Percentiles rank a stretch among this genome's conserved stretches.
Conservation (phyloP, 495 filamentous ascomycete genomes). For the Penicillium arizonense region DNA sequence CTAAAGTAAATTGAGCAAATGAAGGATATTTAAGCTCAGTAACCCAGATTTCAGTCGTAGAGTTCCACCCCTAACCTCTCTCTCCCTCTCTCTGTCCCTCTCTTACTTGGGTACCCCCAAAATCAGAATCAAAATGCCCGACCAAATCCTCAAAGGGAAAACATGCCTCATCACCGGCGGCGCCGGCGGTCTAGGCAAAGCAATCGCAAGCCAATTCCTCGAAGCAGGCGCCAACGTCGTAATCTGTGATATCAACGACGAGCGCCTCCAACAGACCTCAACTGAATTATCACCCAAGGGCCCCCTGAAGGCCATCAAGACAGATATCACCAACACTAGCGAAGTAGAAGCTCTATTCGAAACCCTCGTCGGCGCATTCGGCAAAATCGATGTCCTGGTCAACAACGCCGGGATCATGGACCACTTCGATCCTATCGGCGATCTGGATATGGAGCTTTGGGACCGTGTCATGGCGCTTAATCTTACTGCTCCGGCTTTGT, state of each 20-base stretch:
- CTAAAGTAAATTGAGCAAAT: conserved; percentile 4
- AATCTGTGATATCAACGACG: conserved; percentile 41
- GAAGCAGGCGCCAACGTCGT: conserved; percentile 41
- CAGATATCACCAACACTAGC: conserved; percentile 37
- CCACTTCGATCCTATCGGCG: conserved; percentile 53
- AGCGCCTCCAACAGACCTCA: conserved; percentile 33
- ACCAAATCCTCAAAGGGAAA: conserved; percentile 31
- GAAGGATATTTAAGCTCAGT: neutral
- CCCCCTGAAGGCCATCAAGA: conserved; percentile 33
- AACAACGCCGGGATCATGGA: conserved; percentile 56
- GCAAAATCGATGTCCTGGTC: conserved; percentile 39
- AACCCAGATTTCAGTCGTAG: neutral
- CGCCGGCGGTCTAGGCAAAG: conserved; percentile 45
- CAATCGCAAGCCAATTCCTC: conserved; percentile 34
- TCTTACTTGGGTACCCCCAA: neutral
- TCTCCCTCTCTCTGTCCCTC: neutral
- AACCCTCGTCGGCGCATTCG: conserved; percentile 26
- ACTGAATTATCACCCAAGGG: conserved; percentile 36
- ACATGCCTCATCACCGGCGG: conserved; percentile 43
- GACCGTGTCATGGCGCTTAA: conserved; percentile 58
- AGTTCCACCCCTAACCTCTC: neutral
- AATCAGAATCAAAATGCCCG: conserved; percentile 13
- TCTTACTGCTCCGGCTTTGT: conserved; percentile 55
- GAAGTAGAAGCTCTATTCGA: conserved; percentile 39
- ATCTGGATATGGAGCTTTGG: conserved; percentile 50